Evolutionary conservation across 208 protist species (phyloP), one percentile per base, ranked within the genome.

Genomic region (Porcisia hertigi): DNA sequence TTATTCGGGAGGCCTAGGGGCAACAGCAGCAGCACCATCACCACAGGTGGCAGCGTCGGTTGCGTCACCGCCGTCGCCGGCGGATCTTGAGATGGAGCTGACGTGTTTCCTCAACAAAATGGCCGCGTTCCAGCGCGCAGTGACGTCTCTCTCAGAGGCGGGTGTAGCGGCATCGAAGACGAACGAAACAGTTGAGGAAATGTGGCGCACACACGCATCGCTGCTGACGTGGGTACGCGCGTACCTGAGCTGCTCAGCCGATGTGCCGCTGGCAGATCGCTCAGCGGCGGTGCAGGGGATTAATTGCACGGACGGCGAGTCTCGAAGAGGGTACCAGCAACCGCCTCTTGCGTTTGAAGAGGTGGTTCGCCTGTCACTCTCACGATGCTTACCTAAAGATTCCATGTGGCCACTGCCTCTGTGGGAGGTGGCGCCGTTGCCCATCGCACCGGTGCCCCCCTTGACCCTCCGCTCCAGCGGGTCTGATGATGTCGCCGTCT

Each of bases 211-310:
- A 47, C 41, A 75, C 45, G 76, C 72, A 39, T 39, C 67, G 1
- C 34, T 73, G 71, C 60, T 86, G 70, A 25, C n/a, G 58, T 76
- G 78, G 77, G 23, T 77, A 6, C 70, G 74, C 34, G 63, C 34
- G 39, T 82, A 75, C 55, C 53, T 82, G 57, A 53, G 57, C 55
- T 34, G 47, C 47, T 14, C 63, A 30, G 9, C 41, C 18, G 63
- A 39, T 20, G 9, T 8, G 9, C 41, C 25, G 41, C 0, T 43
- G 41, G 4, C 63, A 25, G 41, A 18, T 52, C 8, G 36, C 41
- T 23, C 8, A 14, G 63, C 63, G 41, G 41, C 3, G 41, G 41
- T 18, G 63, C 16, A 30, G 41, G 39, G 20, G 9, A 52, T 39
- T 20, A 54, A 34, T 18, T 34, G 58, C 47, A 49, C 39, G 36